A percentile compares a stretch with the other conserved stretches of the same genome.
Conservation (phyloP, 73 alveolate genomes). For the Stentor coeruleus region DNA sequence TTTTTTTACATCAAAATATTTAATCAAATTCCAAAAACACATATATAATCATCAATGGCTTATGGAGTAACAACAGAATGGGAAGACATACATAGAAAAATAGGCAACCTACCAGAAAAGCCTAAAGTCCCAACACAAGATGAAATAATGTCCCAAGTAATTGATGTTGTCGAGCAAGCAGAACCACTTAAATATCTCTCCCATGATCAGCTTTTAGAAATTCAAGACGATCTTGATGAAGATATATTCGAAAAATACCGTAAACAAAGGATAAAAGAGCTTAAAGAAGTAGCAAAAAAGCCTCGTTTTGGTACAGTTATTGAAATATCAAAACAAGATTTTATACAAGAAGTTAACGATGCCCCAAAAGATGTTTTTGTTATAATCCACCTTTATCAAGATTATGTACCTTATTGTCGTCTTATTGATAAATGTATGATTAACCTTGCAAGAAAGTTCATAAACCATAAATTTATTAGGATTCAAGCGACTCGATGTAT, state of each 20-base stretch:
- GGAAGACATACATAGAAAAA: constrained; percentile 85
- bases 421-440: constrained; percentile 46
- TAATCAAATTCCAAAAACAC: too few relatives aligned
- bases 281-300: constrained; percentile 51
- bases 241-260: constrained; percentile 55
- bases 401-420: constrained; percentile 45
- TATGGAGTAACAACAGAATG: constrained; percentile 81
- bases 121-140: constrained; percentile 64
- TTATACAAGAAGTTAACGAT: constrained; percentile 67
- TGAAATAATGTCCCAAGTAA: constrained; percentile 52
- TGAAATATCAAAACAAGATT: constrained; percentile 75
- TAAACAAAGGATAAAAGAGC: constrained; percentile 72
- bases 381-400: constrained; percentile 73
- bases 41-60: too few relatives aligned
- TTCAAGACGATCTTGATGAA: constrained; percentile 58
- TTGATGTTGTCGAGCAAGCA: constrained; percentile 57
- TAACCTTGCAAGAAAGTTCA: constrained; percentile 61
- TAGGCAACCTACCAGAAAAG: constrained; percentile 74
- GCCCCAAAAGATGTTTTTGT: constrained; percentile 83
- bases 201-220: constrained; percentile 53
- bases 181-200: constrained; percentile 69
- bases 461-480: constrained; percentile 69
- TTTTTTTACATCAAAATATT: too few relatives aligned
- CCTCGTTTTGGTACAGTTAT: constrained; percentile 70
- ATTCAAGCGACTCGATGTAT: constrained; percentile 73